Conservation (phyloP, 2,329 filamentous ascomycete genomes). For the Phyllachora maydis region DNA sequence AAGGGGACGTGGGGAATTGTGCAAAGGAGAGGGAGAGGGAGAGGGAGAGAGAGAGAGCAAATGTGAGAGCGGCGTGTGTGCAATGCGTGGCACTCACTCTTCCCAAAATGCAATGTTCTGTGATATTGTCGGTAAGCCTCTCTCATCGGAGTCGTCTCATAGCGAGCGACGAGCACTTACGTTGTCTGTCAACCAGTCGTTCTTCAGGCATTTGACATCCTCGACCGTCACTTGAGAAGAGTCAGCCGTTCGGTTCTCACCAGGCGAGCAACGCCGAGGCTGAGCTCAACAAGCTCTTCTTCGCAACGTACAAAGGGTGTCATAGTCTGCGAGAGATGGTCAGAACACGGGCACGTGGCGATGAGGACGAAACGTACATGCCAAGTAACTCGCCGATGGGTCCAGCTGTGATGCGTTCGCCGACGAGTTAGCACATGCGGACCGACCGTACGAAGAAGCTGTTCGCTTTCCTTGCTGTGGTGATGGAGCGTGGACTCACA, state of each 20-base stretch:
- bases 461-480: too few relatives aligned
- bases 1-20: conserved; percentile 1
- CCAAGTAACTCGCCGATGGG: too few relatives aligned
- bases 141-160: neutral
- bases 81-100: too few relatives aligned
- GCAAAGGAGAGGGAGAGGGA: conserved; percentile 1
- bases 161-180: conserved; percentile 22
- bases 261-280: too few relatives aligned
- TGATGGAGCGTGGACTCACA: too few relatives aligned
- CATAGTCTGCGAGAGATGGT: conserved; percentile 7
- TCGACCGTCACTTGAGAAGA: conserved; percentile 53
- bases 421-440: too few relatives aligned
- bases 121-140: conserved; percentile 7
- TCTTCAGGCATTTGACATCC: conserved; percentile 71
- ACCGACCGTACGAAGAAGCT: too few relatives aligned
- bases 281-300: too few relatives aligned
- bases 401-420: too few relatives aligned
- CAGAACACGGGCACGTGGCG: too few relatives aligned
- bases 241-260: too few relatives aligned
- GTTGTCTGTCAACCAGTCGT: conserved; percentile 96
- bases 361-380: too few relatives aligned
- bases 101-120: conserved; percentile 98
- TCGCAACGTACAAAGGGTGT: conserved; percentile 7
- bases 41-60: conserved; percentile 1
- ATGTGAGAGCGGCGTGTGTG: conserved; percentile 22